Percentiles rank a stretch among this genome's conserved stretches.
phyloP scores from a whole-genome alignment of 768 basidiomycete genomes.

The Termitomyces sp. region DNA sequence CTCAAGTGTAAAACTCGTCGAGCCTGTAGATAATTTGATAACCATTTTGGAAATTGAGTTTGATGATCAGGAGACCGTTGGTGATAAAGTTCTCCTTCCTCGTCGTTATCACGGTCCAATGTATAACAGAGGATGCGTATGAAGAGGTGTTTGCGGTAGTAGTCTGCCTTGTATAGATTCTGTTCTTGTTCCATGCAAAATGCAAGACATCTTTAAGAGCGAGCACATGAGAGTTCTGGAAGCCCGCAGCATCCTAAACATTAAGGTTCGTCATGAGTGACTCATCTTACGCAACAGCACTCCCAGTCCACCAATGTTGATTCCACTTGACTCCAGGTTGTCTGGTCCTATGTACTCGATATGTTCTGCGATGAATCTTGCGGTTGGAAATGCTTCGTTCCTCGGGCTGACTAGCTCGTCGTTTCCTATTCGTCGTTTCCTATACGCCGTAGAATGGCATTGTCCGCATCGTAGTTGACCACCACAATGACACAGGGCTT shows the following conservation, averaged over 20 bases:
- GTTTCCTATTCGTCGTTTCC: constrained; percentile 46
- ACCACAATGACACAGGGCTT: constrained; percentile 56
- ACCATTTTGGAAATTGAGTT: not conserved
- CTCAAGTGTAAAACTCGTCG: constrained; percentile 20
- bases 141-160: constrained; percentile 56
- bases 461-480: constrained; percentile 50
- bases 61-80: not conserved
- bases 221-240: constrained; percentile 58
- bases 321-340: constrained; percentile 46
- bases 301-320: constrained; percentile 65
- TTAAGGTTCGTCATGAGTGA: not conserved
- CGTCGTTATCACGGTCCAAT: constrained; percentile 18
- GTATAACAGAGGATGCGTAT: constrained; percentile 53
- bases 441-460: constrained; percentile 38
- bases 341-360: constrained; percentile 5
- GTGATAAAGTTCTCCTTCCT: constrained; percentile 3
- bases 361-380: constrained; percentile 3
- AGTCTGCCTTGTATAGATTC: constrained; percentile 42
- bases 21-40: not conserved
- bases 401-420: constrained; percentile 43
- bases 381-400: constrained; percentile 17
- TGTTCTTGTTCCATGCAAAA: constrained; percentile 51
- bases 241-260: not conserved
- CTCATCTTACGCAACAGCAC: constrained; percentile 37
- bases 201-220: constrained; percentile 48